Base-by-base conservation (phyloP, 768 basidiomycete genomes). In the Hypsizygus marmoreus region DNA sequence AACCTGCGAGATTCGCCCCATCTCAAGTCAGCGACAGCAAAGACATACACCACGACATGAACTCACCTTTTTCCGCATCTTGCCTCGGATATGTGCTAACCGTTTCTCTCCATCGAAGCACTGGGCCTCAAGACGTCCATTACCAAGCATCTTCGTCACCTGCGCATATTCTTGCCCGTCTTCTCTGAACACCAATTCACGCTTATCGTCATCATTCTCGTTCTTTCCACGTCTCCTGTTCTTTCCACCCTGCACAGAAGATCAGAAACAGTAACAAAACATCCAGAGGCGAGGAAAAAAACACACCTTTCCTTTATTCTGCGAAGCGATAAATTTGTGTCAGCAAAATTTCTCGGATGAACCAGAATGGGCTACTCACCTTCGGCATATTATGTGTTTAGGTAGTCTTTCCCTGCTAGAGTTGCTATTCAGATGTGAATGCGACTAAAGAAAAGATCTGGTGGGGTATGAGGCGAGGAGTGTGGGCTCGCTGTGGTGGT, bases 181-280 rank as follows among this genome's bases (percentile, higher is more conserved):
- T 68, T 98, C 95, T 60, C 91, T 88, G 79, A 98, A 98, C 30
- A 97, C 94, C 45, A 98, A 81, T 68, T 99, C 97, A 59, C 97
- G 89, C 79, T 97, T 98, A 75, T 97, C 91, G 59, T 91, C 90
- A 45, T 98, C 97, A 73, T 95, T 97, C 76, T 99, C 95, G 72
- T 97, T 98, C 83, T 99, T 99, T 79, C 97, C 97, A 73, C 97
- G 81, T 81, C 97, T 82, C 73, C 95, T 83, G 75, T 98, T 99
- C 80, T 99, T 98, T 52, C 95, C 97, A 67, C 95, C 95, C 95
- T 99, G 36, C 30, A 29, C 24, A 29, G 34, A 11, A 40, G 6
- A 23, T n/a, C n/a, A n/a, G n/a, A 31, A 40, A 40, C 20, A 13
- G 41, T 45, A 40, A 14, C 8, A 37, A 2, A 12, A 29, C 33